These are phyloP conservation scores for Orychophragmus violaceus DNA, from an alignment of 345 rosid genomes.

Conservation along the genomic window DNA sequence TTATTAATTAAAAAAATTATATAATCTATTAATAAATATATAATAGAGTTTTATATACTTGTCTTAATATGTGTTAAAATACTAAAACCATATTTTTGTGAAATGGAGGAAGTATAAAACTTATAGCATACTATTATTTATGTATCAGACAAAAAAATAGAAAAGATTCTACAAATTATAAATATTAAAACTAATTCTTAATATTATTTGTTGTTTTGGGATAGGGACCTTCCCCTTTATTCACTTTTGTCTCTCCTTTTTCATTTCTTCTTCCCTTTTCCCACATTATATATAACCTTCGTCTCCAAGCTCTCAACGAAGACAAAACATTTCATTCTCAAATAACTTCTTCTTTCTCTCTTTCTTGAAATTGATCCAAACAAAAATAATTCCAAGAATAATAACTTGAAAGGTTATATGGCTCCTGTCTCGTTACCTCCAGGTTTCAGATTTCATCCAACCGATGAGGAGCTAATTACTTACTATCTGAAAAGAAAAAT, in stretches of 20 bases:
- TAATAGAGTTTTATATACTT: no score
- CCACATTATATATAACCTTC: slow-evolving; percentile 18
- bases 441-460: slow-evolving; percentile 78
- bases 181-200: not conserved
- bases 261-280: not conserved
- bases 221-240: slow-evolving; percentile 22
- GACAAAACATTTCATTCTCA: slow-evolving; percentile 11
- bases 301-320: slow-evolving; percentile 17
- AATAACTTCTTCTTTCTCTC: not conserved
- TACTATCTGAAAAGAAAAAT: slow-evolving; percentile 71
- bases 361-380: not conserved
- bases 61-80: no score
- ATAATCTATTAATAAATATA: no score
- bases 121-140: not conserved
- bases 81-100: no score
- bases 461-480: slow-evolving; percentile 69
- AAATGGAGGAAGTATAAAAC: no score
- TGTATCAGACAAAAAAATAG: not conserved
- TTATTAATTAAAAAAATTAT: no score
- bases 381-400: not conserved
- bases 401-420: slow-evolving; percentile 30
- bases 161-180: not conserved
- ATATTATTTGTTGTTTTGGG: slow-evolving; percentile 17
- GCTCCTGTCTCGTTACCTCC: slow-evolving; percentile 76
- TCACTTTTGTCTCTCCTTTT: slow-evolving; percentile 27